These are phyloP conservation scores for Limonium bicolor DNA, from an alignment of 148 eudicot genomes.

Conservation along the genomic window DNA sequence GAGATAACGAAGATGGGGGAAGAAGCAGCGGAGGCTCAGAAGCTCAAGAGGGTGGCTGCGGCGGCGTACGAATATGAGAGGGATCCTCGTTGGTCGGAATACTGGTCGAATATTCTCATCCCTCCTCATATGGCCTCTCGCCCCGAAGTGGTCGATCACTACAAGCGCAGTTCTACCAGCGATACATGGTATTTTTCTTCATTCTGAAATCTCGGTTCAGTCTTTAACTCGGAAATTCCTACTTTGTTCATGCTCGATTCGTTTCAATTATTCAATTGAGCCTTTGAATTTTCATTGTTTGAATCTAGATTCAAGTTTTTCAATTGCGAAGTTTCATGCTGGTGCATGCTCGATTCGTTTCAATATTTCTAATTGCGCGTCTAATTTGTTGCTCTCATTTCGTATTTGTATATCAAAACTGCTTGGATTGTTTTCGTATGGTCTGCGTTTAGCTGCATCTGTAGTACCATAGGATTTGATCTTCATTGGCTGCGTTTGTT, in stretches of 20 bases:
- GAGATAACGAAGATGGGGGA: conserved; percentile 22
- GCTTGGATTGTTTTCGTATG: too few species aligned
- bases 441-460: too few species aligned
- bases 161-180: conserved; percentile 95
- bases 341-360: too few species aligned
- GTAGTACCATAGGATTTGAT: too few species aligned
- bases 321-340: too few species aligned
- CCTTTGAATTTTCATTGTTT: not conserved
- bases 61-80: conserved; percentile 77
- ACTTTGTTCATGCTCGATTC: conserved; percentile 5
- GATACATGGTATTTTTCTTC: conserved; percentile 47
- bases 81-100: conserved; percentile 77
- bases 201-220: not conserved
- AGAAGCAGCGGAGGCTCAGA: conserved; percentile 42
- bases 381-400: too few species aligned
- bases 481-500: too few species aligned
- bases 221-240: not conserved
- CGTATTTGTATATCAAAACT: too few species aligned
- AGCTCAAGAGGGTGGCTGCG: conserved; percentile 58
- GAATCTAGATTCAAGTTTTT: too few species aligned
- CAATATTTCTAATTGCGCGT: too few species aligned
- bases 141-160: conserved; percentile 55
- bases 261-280: not conserved
- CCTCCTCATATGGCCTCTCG: conserved; percentile 88
- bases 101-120: conserved; percentile 88